Evolutionary conservation across 2,329 filamentous ascomycete genomes (phyloP).

Genomic region (Colletotrichum zoysiae): DNA sequence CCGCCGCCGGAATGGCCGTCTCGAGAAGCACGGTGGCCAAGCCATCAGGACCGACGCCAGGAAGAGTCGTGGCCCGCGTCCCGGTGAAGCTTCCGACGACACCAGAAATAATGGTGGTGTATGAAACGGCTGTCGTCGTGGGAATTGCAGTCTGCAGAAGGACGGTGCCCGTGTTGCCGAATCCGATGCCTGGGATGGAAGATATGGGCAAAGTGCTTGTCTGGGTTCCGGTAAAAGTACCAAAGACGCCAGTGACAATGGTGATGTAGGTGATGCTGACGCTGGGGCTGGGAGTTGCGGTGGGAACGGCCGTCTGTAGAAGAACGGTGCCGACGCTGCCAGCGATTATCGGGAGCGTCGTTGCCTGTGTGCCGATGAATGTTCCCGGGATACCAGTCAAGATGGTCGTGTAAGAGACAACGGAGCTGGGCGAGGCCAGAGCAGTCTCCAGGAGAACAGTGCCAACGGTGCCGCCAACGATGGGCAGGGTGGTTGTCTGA

Average conservation of each 20-base stretch:
- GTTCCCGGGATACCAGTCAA: constrained; percentile 19
- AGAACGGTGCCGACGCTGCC: constrained; percentile 17
- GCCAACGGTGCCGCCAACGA: constrained; percentile 6
- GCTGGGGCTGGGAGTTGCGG: not conserved
- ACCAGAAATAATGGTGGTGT: constrained; percentile 16
- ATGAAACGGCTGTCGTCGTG: not conserved
- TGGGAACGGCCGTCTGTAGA: constrained; percentile 16
- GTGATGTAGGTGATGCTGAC: constrained; percentile 13
- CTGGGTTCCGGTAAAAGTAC: constrained; percentile 13
- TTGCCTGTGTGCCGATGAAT: constrained; percentile 4
- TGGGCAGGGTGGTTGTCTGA: constrained; percentile 12
- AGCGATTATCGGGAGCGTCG: not conserved
- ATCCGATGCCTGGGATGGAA: not conserved
- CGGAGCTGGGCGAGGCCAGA: not conserved
- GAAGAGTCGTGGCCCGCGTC: constrained; percentile 4
- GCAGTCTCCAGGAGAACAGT: constrained; percentile 29
- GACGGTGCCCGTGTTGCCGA: not conserved
- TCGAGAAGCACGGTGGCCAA: constrained; percentile 7
- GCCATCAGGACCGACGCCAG: not conserved
- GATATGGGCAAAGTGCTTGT: constrained; percentile 6
- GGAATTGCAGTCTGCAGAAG: constrained; percentile 18
- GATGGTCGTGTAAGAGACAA: not conserved
- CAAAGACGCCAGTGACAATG: constrained; percentile 18
- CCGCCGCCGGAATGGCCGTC: constrained; percentile 1
- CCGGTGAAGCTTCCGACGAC: constrained; percentile 11